Evolutionary conservation across 108 stramenopile genomes (phyloP).

Genomic region (Fragilaria crotonensis): DNA sequence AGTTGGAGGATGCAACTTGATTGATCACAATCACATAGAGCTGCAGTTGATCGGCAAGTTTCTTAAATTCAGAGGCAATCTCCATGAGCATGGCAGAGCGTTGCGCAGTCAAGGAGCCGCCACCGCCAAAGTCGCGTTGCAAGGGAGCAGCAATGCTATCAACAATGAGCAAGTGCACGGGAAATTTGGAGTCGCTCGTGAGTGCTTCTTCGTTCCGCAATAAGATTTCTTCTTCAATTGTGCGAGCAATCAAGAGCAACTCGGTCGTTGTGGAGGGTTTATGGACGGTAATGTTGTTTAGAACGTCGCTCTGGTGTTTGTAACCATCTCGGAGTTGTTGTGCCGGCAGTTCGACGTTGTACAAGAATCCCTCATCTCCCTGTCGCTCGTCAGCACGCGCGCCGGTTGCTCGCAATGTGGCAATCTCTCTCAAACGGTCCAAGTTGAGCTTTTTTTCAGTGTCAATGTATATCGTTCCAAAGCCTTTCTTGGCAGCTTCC

Average conservation of each 20-base stretch:
- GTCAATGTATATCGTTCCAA: conserved; percentile 70
- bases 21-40: conserved; percentile 76
- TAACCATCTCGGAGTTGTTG: neutral
- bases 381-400: neutral
- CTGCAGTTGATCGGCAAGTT: conserved; percentile 55
- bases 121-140: conserved; percentile 48
- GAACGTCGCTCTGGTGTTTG: conserved; percentile 25
- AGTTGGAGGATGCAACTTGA: conserved; percentile 38
- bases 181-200: conserved; percentile 9
- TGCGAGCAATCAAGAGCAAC: conserved; percentile 34
- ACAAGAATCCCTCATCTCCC: neutral
- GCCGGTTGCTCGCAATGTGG: neutral
- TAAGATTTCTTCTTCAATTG: conserved; percentile 56
- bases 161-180: conserved; percentile 61
- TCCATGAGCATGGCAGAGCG: conserved; percentile 55
- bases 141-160: conserved; percentile 86
- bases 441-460: conserved; percentile 73
- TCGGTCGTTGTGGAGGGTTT: conserved; percentile 41
- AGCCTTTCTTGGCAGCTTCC: conserved; percentile 44
- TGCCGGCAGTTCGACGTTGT: neutral
- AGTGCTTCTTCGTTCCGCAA: conserved; percentile 38
- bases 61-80: conserved; percentile 60
- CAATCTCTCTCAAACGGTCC: conserved; percentile 56
- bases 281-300: conserved; percentile 63
- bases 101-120: conserved; percentile 24